phyloP scores from a whole-genome alignment of 2,329 filamentous ascomycete genomes.

The Tolypocladium pustulatum region DNA sequence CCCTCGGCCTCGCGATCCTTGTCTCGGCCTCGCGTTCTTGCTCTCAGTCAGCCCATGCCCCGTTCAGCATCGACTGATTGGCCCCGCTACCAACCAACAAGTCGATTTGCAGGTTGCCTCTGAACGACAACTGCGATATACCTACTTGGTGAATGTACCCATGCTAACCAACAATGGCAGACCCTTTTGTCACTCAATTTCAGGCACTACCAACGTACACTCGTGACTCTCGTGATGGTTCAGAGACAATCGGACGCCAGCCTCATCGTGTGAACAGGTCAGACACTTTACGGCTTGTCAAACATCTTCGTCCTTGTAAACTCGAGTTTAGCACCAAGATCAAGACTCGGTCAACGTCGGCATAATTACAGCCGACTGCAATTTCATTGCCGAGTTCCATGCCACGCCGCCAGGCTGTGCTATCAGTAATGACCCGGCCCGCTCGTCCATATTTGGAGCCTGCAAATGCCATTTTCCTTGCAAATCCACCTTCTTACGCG shows the following conservation, averaged over 20 bases:
- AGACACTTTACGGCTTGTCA: too few relatives aligned
- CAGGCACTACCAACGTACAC: too few relatives aligned
- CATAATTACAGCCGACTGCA: background rate
- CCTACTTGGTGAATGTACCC: background rate
- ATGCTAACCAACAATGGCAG: background rate
- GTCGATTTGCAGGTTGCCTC: too few relatives aligned
- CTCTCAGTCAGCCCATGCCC: background rate
- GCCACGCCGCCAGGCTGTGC: background rate
- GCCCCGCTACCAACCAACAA: background rate
- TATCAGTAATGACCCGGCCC: background rate
- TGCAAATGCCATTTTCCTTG: background rate
- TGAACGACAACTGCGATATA: too few relatives aligned
- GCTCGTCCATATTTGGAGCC: background rate
- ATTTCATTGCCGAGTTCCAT: background rate
- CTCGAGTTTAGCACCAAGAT: background rate
- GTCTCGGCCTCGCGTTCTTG: background rate
- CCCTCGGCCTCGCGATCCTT: background rate
- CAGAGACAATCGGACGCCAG: background rate
- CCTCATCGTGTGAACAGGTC: background rate
- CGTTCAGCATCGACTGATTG: background rate
- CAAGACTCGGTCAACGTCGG: background rate
- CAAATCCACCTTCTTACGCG: background rate
- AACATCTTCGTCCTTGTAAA: too few relatives aligned
- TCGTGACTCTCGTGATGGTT: background rate
- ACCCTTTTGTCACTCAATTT: too few relatives aligned